These are phyloP conservation scores for Diplodia intermedia DNA, from an alignment of 2,329 filamentous ascomycete genomes.

Conservation along the genomic window DNA sequence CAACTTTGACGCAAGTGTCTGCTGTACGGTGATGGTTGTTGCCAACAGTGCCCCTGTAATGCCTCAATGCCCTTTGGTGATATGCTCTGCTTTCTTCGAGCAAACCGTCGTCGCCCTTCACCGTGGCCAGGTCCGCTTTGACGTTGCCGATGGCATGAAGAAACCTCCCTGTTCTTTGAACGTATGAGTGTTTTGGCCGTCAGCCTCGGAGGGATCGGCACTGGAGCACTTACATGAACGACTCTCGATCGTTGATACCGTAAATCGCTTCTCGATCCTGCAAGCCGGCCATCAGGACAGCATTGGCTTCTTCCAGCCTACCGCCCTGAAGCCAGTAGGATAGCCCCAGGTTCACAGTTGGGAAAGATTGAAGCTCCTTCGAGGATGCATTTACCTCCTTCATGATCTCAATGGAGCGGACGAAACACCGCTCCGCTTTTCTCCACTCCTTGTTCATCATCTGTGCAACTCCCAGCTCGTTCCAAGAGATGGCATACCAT, in stretches of 20 bases:
- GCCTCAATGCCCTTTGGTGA: slow-evolving; percentile 32
- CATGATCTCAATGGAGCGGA: slow-evolving; percentile 33
- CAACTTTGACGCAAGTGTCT: slow-evolving; percentile 34
- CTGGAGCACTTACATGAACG: slow-evolving; percentile 34
- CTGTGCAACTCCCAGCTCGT: slow-evolving; percentile 35
- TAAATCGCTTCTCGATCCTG: slow-evolving; percentile 31
- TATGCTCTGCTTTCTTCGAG: slow-evolving; percentile 33
- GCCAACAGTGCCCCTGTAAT: slow-evolving; percentile 34
- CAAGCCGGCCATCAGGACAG: slow-evolving; percentile 30
- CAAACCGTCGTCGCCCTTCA: neutral
- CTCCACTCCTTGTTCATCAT: slow-evolving; percentile 36
- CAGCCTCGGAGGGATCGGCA: neutral
- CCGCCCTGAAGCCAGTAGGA: slow-evolving; percentile 36
- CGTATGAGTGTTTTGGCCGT: neutral
- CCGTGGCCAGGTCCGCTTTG: slow-evolving; percentile 29
- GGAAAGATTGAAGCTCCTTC: slow-evolving; percentile 33
- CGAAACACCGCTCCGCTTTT: slow-evolving; percentile 35
- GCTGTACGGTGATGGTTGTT: slow-evolving; percentile 36
- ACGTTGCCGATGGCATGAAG: slow-evolving; percentile 37
- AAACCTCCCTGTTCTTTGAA: slow-evolving; percentile 35
- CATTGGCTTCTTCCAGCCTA: slow-evolving; percentile 33
- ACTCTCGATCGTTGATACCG: slow-evolving; percentile 34
- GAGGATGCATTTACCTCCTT: slow-evolving; percentile 33
- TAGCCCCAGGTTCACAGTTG: slow-evolving; percentile 36
- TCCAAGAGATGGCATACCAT: slow-evolving; percentile 37